Conservation (phyloP, 1,284 basidiomycete species). For the Puccinia horiana region DNA sequence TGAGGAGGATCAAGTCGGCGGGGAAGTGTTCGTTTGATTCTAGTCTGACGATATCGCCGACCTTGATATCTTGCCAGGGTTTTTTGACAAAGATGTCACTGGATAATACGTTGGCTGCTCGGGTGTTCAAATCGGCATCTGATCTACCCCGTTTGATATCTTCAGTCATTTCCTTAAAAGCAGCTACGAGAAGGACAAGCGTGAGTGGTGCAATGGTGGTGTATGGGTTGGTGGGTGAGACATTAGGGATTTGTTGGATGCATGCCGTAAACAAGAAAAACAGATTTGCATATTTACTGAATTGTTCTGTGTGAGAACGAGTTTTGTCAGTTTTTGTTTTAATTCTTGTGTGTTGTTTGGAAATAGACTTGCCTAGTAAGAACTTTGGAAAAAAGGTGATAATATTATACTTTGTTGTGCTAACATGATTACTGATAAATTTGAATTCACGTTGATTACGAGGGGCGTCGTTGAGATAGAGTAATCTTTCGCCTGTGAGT, state of each 20-base stretch:
- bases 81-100: slow-evolving; percentile 69
- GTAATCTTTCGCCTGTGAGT: slow-evolving; percentile 45
- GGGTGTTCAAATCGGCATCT: slow-evolving; percentile 86
- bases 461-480: slow-evolving; percentile 40
- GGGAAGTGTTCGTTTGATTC: slow-evolving; percentile 94
- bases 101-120: slow-evolving; percentile 74
- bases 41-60: slow-evolving; percentile 88
- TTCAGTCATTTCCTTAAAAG: slow-evolving; percentile 94
- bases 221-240: slow-evolving; percentile 92
- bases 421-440: slow-evolving; percentile 71
- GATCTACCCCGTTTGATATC: slow-evolving; percentile 96
- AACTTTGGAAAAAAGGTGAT: slow-evolving; percentile 91
- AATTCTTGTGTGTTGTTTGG: not conserved
- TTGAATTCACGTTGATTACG: slow-evolving; percentile 48
- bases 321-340: not conserved
- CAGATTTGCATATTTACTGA: slow-evolving; percentile 96
- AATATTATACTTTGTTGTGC: slow-evolving; percentile 92
- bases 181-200: slow-evolving; percentile 88
- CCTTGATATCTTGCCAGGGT: slow-evolving; percentile 84
- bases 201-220: slow-evolving; percentile 92
- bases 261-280: slow-evolving; percentile 99
- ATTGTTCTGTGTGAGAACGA: slow-evolving; percentile 72
- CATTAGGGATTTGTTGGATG: slow-evolving; percentile 96
- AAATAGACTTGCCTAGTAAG: slow-evolving; percentile 69
- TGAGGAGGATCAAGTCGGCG: slow-evolving; percentile 84